Evolutionary conservation across 371 early-diverging fungal species (phyloP).

Genomic region (Apophysomyces trapeziformis): DNA sequence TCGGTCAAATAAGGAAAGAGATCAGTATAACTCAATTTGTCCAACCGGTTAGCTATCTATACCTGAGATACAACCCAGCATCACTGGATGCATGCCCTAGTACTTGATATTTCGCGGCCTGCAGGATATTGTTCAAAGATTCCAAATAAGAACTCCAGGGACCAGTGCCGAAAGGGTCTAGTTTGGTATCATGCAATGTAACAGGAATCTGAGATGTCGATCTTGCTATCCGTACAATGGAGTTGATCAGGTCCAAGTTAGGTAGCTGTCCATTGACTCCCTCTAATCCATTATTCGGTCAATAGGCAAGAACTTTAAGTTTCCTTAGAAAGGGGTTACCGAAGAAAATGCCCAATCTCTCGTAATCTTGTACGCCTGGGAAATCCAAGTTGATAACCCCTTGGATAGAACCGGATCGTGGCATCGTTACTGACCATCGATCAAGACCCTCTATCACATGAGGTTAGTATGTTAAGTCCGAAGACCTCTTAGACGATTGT

Average conservation of each 20-base stretch:
- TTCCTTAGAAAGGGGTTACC: slow-evolving; percentile 48
- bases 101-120: slow-evolving; percentile 73
- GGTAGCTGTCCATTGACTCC: slow-evolving; percentile 94
- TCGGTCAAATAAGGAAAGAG: neutral
- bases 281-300: slow-evolving; percentile 47
- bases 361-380: slow-evolving; percentile 70
- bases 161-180: slow-evolving; percentile 21
- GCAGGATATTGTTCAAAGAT: slow-evolving; percentile 56
- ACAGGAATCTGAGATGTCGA: slow-evolving; percentile 55
- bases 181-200: slow-evolving; percentile 42
- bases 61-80: slow-evolving; percentile 75
- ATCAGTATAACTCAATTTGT: neutral
- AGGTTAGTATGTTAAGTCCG: too few species aligned
- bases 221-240: slow-evolving; percentile 61
- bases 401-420: slow-evolving; percentile 85
- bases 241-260: slow-evolving; percentile 90
- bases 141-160: slow-evolving; percentile 36
- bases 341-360: slow-evolving; percentile 75
- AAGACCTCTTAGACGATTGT: neutral
- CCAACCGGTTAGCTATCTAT: slow-evolving; percentile 2
- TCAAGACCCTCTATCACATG: slow-evolving; percentile 7
- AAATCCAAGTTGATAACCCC: slow-evolving; percentile 91
- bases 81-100: slow-evolving; percentile 71
- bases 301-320: neutral
- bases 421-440: slow-evolving; percentile 47